A percentile compares a stretch with the other conserved stretches of the same genome.
These are phyloP conservation scores for Cutaneotrichosporon cutaneum DNA, from an alignment of 1,284 basidiomycete species.

Conservation along the genomic window DNA sequence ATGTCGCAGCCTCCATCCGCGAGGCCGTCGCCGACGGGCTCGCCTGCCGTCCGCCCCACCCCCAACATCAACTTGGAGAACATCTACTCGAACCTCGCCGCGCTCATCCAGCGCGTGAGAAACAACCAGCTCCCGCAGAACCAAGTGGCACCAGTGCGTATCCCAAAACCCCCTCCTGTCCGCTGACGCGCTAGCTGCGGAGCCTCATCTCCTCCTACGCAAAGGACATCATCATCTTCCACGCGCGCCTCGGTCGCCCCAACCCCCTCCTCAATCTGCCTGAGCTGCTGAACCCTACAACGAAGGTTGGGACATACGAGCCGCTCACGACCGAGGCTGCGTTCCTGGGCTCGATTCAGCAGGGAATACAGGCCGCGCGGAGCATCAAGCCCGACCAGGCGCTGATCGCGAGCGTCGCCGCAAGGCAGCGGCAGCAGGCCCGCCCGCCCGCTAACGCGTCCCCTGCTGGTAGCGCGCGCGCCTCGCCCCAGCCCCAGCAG, in stretches of 20 bases:
- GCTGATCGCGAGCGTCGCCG: conserved; percentile 16
- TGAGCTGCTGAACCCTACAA: conserved; percentile 27
- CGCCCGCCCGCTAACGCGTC: conserved; percentile 6
- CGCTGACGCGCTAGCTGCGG: conserved; percentile 21
- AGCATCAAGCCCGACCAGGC: conserved; percentile 18
- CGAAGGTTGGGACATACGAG: conserved; percentile 20
- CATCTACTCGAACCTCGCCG: conserved; percentile 26
- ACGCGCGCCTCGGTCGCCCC: conserved; percentile 23
- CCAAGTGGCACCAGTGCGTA: conserved; percentile 22
- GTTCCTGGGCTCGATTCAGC: conserved; percentile 19
- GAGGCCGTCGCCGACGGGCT: conserved; percentile 21
- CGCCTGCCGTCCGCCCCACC: conserved; percentile 17
- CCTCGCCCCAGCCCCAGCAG: conserved; percentile 1
- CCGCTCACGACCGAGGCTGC: conserved; percentile 22
- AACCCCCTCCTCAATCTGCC: conserved; percentile 28
- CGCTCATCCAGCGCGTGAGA: conserved; percentile 23
- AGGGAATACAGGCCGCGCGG: conserved; percentile 19
- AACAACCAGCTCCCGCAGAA: conserved; percentile 20
- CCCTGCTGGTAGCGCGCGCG: neutral
- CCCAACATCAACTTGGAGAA: conserved; percentile 23
- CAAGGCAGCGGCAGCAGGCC: conserved; percentile 11
- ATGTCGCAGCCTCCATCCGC: conserved; percentile 18
- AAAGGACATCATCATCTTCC: conserved; percentile 28
- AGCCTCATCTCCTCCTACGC: conserved; percentile 26
- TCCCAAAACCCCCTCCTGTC: neutral